Conservation (phyloP, 352 stramenopile genomes). For the Peronosclerospora sorghi region DNA sequence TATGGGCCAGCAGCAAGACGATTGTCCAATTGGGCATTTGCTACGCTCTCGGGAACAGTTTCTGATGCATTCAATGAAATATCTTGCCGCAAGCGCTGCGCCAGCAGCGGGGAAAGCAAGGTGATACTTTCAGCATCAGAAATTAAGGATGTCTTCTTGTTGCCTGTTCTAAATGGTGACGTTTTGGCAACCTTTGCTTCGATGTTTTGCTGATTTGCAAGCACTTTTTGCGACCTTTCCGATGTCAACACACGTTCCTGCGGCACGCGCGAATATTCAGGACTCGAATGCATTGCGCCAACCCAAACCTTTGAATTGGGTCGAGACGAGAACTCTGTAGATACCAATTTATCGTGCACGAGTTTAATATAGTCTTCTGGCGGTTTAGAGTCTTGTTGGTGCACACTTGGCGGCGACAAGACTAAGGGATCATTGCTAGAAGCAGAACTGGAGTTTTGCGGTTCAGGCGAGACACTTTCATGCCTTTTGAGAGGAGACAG, state of each 20-base stretch:
- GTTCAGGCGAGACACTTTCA: background rate
- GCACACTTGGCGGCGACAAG: slow-evolving; percentile 4
- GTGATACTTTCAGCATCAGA: background rate
- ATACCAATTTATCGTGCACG: slow-evolving; percentile 5
- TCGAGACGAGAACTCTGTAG: slow-evolving; percentile 7
- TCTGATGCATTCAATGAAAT: background rate
- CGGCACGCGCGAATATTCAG: slow-evolving; percentile 10
- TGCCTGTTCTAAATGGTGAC: background rate
- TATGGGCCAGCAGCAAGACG: background rate
- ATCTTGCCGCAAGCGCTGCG: background rate
- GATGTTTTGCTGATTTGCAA: slow-evolving; percentile 3
- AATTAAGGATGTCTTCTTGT: background rate
- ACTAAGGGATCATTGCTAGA: slow-evolving; percentile 8
- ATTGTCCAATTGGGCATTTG: background rate
- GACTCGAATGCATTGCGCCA: slow-evolving; percentile 7
- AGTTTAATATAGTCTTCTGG: background rate
- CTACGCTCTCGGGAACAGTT: background rate
- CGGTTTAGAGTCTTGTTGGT: slow-evolving; percentile 7
- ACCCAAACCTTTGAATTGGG: slow-evolving; percentile 1
- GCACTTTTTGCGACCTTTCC: background rate
- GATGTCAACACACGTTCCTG: background rate
- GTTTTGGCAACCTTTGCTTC: background rate
- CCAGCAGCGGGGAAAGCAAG: background rate
- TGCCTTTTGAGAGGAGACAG: background rate
- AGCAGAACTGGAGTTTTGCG: slow-evolving; percentile 2